Evolutionary conservation across 2,329 filamentous ascomycete genomes (phyloP).

Genomic region (Davidsoniella eucalypti): DNA sequence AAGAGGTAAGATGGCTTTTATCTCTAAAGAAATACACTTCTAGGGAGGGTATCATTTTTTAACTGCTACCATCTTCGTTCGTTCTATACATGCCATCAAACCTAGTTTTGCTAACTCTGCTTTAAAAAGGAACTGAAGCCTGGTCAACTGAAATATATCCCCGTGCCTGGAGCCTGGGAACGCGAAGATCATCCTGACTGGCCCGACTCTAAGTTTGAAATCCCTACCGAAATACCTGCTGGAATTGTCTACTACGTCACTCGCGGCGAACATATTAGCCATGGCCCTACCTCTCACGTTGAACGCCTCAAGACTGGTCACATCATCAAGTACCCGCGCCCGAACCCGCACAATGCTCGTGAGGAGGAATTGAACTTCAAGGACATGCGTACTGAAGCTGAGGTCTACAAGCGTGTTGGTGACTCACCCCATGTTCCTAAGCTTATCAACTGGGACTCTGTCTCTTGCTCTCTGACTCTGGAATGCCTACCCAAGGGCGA

Average conservation of each 20-base stretch:
- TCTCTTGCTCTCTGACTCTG: conserved; percentile 16
- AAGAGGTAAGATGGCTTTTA: conserved; percentile 6
- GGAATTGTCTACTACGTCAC: conserved; percentile 16
- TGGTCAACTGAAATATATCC: conserved; percentile 13
- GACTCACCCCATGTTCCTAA: conserved; percentile 15
- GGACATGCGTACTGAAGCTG: conserved; percentile 15
- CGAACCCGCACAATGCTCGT: conserved; percentile 15
- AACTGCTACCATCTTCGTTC: not conserved
- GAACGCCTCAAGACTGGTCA: conserved; percentile 16
- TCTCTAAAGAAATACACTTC: not conserved
- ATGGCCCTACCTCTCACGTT: conserved; percentile 14
- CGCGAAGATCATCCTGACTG: conserved; percentile 14
- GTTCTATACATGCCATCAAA: not conserved
- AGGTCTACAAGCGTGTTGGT: conserved; percentile 16
- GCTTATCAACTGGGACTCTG: conserved; percentile 16
- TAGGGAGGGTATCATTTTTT: not conserved
- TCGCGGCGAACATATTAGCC: conserved; percentile 14
- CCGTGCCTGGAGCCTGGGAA: conserved; percentile 15
- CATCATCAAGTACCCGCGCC: conserved; percentile 15
- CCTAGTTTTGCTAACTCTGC: not conserved
- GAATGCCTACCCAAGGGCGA: conserved; percentile 17
- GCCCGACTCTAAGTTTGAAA: conserved; percentile 15
- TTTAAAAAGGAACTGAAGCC: conserved; percentile 8
- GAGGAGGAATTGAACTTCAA: conserved; percentile 13
- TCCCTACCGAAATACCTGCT: conserved; percentile 13